These are phyloP conservation scores for Solanum etuberosum DNA, from an alignment of 257 asterid genomes.

Conservation along the genomic window DNA sequence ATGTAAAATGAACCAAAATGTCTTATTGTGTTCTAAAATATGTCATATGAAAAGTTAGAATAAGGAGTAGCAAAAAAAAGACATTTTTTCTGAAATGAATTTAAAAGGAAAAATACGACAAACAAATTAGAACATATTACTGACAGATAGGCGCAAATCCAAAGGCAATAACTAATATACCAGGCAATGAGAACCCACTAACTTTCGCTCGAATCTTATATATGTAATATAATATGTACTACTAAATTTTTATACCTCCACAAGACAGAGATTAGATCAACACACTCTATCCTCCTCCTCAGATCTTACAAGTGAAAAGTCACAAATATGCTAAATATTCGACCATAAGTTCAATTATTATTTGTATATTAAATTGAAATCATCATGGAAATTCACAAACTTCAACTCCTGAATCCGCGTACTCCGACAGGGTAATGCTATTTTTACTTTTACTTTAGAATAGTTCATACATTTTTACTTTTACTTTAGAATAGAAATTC, in stretches of 20 bases:
- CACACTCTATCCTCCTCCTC: background rate
- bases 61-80: background rate
- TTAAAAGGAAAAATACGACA: background rate
- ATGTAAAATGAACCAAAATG: background rate
- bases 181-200: background rate
- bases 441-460: background rate
- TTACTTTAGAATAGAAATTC: background rate
- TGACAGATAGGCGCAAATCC: background rate
- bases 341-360: background rate
- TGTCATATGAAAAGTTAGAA: background rate
- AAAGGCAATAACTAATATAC: too few species aligned
- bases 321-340: background rate
- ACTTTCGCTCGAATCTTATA: background rate
- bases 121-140: background rate
- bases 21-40: background rate
- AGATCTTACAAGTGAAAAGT: too few species aligned
- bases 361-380: background rate
- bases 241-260: background rate
- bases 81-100: background rate
- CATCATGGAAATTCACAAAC: fast-evolving
- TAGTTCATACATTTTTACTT: background rate
- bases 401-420: background rate
- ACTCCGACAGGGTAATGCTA: too few species aligned
- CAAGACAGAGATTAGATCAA: fast-evolving
- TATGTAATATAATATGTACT: background rate